phyloP scores from a whole-genome alignment of 768 basidiomycete species.

The Agaricus bisporus region DNA sequence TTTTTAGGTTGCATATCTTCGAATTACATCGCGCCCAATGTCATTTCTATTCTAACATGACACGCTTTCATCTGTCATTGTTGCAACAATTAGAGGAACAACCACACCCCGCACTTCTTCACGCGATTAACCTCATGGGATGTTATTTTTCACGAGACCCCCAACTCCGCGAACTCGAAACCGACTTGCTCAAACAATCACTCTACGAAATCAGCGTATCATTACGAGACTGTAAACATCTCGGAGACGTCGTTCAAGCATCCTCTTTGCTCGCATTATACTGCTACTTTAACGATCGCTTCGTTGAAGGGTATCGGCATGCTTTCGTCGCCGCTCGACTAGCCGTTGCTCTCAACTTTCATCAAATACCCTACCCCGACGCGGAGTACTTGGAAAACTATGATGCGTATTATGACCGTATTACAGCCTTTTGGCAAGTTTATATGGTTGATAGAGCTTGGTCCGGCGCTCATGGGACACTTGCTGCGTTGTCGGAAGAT shows the following conservation, averaged over 20 bases:
- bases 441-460: conserved; percentile 58
- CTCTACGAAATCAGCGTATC: conserved; percentile 46
- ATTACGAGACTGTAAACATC: conserved; percentile 47
- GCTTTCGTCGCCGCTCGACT: conserved; percentile 56
- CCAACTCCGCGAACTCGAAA: conserved; percentile 35
- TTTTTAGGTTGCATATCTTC: conserved; percentile 45
- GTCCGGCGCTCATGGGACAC: conserved; percentile 49
- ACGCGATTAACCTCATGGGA: conserved; percentile 56
- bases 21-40: conserved; percentile 53
- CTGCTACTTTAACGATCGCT: conserved; percentile 49
- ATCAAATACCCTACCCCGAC: conserved; percentile 37
- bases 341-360: conserved; percentile 53
- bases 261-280: conserved; percentile 55
- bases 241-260: conserved; percentile 55
- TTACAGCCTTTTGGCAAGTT: conserved; percentile 56
- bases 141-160: conserved; percentile 46
- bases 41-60: conserved; percentile 46
- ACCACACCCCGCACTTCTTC: conserved; percentile 54
- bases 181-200: conserved; percentile 41
- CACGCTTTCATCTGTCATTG: conserved; percentile 26
- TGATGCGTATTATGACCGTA: conserved; percentile 26
- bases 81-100: conserved; percentile 8
- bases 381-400: conserved; percentile 14
- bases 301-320: conserved; percentile 56
- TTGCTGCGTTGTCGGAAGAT: conserved; percentile 46